Conservation (phyloP, 176 grass and related monocot species). For the Panicum miliaceum region DNA sequence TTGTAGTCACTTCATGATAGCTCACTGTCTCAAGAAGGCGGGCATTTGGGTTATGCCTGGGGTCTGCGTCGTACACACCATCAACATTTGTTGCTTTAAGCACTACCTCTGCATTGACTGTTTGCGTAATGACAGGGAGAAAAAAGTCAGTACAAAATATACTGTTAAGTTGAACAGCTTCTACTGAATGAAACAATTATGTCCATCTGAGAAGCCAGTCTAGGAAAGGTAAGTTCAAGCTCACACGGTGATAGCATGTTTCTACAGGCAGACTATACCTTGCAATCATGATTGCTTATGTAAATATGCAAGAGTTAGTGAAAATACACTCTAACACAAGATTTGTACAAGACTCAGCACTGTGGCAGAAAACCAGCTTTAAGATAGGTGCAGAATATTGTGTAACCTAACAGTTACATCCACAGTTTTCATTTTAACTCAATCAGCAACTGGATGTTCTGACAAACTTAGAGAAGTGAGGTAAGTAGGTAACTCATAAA, state of each 20-base stretch:
- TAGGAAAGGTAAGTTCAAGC: constrained; percentile 14
- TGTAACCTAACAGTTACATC: not conserved
- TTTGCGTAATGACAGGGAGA: not conserved
- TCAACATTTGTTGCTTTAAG: constrained; percentile 99
- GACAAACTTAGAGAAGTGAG: not conserved
- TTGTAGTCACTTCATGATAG: constrained; percentile 80
- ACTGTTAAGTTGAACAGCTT: not conserved
- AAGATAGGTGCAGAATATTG: not conserved
- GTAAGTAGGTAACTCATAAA: not conserved
- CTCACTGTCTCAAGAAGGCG: constrained; percentile 77
- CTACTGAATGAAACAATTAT: not conserved
- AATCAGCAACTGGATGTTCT: not conserved
- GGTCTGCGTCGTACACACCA: constrained; percentile 85
- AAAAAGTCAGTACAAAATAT: not conserved
- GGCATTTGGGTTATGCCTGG: constrained; percentile 77
- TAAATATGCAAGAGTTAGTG: constrained; percentile 11
- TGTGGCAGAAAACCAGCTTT: not conserved
- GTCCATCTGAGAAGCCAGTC: not conserved
- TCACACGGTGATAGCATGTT: constrained; percentile 7
- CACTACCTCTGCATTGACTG: constrained; percentile 96
- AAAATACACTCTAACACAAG: not conserved
- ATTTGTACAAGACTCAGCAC: not conserved
- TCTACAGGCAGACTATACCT: not conserved
- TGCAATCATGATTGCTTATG: not conserved
- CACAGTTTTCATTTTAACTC: not conserved